A percentile compares a stretch with the other conserved stretches of the same genome.
Conservation (phyloP, 2,329 filamentous ascomycete species). For the Colletotrichum orbiculare region DNA sequence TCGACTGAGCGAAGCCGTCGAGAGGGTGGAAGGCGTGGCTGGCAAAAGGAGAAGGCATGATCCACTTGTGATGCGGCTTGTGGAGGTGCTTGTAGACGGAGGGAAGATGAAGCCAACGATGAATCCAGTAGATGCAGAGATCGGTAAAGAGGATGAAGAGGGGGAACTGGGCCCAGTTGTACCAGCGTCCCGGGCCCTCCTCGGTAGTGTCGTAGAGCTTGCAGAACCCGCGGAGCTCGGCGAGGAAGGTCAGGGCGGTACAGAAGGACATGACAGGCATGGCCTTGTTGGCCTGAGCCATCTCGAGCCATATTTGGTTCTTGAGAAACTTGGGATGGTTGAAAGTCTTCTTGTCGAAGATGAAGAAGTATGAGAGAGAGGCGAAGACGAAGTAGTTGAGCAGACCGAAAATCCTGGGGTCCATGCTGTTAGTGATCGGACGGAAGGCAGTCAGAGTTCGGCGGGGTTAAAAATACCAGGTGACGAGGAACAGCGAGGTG, state of each 20-base stretch:
- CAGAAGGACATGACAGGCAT: slow-evolving; percentile 87
- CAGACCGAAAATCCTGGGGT: slow-evolving; percentile 81
- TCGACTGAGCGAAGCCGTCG: slow-evolving; percentile 87
- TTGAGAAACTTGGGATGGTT: slow-evolving; percentile 94
- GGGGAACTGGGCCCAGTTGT: slow-evolving; percentile 87
- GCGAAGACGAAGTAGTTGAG: slow-evolving; percentile 88
- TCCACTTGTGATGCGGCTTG: slow-evolving; percentile 99
- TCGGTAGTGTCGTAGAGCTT: slow-evolving; percentile 86
- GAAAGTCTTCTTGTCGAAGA: slow-evolving; percentile 92
- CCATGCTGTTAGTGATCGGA: slow-evolving; percentile 13
- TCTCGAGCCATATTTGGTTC: slow-evolving; percentile 90
- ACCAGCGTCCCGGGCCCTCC: slow-evolving; percentile 81
- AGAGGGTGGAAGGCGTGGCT: slow-evolving; percentile 95
- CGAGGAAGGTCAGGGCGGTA: slow-evolving; percentile 83
- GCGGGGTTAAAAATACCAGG: slow-evolving; percentile 70
- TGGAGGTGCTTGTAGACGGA: slow-evolving; percentile 87
- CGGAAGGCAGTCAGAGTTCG: background rate
- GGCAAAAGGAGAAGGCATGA: slow-evolving; percentile 95
- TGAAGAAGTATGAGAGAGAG: slow-evolving; percentile 83
- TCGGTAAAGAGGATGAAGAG: slow-evolving; percentile 91
- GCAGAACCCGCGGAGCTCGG: slow-evolving; percentile 85
- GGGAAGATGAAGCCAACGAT: slow-evolving; percentile 86
- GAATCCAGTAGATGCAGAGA: slow-evolving; percentile 91
- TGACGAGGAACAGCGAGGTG: slow-evolving; percentile 82
- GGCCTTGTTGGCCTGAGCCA: slow-evolving; percentile 78